A percentile compares a stretch with the other conserved stretches of the same genome.
Conservation (phyloP, 176 grass and related monocot species). For the Oryza punctata region DNA sequence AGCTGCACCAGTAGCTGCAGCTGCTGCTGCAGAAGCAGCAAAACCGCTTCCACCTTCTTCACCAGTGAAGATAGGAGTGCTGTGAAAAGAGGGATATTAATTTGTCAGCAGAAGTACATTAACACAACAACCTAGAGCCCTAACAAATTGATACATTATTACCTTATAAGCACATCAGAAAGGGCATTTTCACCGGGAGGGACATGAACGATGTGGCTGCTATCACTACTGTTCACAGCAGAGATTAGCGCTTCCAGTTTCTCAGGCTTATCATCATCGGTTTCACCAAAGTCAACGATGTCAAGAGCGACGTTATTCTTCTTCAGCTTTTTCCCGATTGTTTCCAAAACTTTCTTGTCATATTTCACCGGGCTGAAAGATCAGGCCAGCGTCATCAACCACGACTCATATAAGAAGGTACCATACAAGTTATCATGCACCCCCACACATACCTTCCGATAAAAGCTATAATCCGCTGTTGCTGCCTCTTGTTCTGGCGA, state of each 20-base stretch:
- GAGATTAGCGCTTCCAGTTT: constrained; percentile 76
- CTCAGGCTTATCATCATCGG: constrained; percentile 86
- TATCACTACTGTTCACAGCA: constrained; percentile 84
- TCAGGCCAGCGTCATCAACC: background rate
- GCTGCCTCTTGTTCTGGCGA: constrained; percentile 98
- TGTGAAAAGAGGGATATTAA: constrained; percentile 38
- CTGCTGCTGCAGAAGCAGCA: constrained; percentile 91
- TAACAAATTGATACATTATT: background rate
- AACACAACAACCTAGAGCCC: background rate
- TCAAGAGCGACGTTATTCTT: constrained; percentile 98
- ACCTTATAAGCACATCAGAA: constrained; percentile 97
- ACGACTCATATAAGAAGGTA: constrained; percentile 1
- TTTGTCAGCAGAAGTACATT: background rate
- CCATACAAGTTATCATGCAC: background rate
- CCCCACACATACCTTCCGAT: constrained; percentile 68
- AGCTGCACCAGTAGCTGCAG: constrained; percentile 77
- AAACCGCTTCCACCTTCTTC: constrained; percentile 96
- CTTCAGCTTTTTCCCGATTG: constrained; percentile 93
- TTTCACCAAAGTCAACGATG: constrained; percentile 97
- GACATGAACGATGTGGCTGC: constrained; percentile 93
- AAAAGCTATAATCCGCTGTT: constrained; percentile 96
- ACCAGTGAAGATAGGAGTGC: constrained; percentile 96
- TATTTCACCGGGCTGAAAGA: constrained; percentile 77
- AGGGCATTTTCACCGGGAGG: constrained; percentile 70
- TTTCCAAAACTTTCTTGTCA: constrained; percentile 80